A percentile compares a stretch with the other conserved stretches of the same genome.
phyloP scores from a whole-genome alignment of 805 yeast species.

The Candida namnaoensis region DNA sequence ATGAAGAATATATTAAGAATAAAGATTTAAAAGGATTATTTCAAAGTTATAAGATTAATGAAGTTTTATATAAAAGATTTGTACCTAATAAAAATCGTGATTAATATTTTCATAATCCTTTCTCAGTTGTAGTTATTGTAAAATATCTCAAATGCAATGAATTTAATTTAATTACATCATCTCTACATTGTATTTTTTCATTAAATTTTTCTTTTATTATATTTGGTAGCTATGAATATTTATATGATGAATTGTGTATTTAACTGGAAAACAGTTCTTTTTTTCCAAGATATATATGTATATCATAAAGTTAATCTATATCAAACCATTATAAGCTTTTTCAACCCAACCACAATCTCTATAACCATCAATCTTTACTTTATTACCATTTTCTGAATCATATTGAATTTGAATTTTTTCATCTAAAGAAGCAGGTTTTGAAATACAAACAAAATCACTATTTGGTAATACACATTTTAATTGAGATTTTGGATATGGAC shows the following conservation, averaged over 20 bases:
- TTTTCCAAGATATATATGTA: too few species aligned
- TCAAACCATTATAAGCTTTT: slow-evolving; percentile 56
- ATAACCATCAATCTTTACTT: slow-evolving; percentile 34
- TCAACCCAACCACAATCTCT: slow-evolving; percentile 85
- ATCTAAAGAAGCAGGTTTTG: slow-evolving; percentile 59
- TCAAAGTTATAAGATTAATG: slow-evolving; percentile 43
- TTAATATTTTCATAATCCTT: slow-evolving; percentile 19
- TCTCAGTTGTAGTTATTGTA: not conserved
- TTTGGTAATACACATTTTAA: slow-evolving; percentile 72
- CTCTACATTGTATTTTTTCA: too few species aligned
- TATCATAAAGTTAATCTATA: too few species aligned
- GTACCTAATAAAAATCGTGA: slow-evolving; percentile 79
- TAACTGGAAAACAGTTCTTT: too few species aligned
- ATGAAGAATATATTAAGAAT: slow-evolving; percentile 15
- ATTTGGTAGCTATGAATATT: too few species aligned
- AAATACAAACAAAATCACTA: slow-evolving; percentile 67
- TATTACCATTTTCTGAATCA: slow-evolving; percentile 41
- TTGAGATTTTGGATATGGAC: slow-evolving; percentile 83
- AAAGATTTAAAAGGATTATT: slow-evolving; percentile 25
- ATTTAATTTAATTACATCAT: too few species aligned
- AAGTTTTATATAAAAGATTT: slow-evolving; percentile 74
- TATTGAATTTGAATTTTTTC: slow-evolving; percentile 22
- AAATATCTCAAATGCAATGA: not conserved
- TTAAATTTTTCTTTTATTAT: too few species aligned
- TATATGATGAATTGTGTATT: too few species aligned